A percentile compares a stretch with the other conserved stretches of the same genome.
These are phyloP conservation scores for Trypanosoma mega DNA, from an alignment of 208 protist species.

Conservation along the genomic window DNA sequence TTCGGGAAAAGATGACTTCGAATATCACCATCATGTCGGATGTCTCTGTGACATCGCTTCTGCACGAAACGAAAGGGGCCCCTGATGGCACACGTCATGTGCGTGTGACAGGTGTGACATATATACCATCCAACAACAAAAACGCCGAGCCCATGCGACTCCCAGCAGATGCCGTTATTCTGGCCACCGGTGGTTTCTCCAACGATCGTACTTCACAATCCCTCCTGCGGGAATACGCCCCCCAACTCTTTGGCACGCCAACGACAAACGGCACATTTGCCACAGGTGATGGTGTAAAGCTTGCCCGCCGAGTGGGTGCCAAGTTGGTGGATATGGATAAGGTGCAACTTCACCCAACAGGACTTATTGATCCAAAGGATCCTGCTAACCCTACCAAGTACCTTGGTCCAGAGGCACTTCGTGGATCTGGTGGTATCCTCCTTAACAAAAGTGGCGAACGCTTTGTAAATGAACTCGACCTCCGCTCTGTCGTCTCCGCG, in stretches of 20 bases:
- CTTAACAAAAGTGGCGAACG: slow-evolving; percentile 89
- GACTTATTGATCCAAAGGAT: slow-evolving; percentile 92
- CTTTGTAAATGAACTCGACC: slow-evolving; percentile 95
- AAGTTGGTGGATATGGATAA: slow-evolving; percentile 93
- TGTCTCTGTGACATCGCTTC: slow-evolving; percentile 40
- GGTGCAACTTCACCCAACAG: slow-evolving; percentile 96
- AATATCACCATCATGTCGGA: slow-evolving; percentile 70
- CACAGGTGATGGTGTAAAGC: slow-evolving; percentile 84
- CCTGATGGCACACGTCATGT: slow-evolving; percentile 50
- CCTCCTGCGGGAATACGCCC: slow-evolving; percentile 79
- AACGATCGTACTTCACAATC: slow-evolving; percentile 53
- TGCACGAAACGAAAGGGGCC: slow-evolving; percentile 31
- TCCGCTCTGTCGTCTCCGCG: slow-evolving; percentile 92
- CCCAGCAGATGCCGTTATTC: slow-evolving; percentile 69
- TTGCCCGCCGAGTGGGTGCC: slow-evolving; percentile 63
- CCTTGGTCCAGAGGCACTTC: slow-evolving; percentile 94
- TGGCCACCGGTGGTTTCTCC: slow-evolving; percentile 89
- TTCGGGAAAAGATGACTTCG: slow-evolving; percentile 49
- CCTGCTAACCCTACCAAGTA: slow-evolving; percentile 88
- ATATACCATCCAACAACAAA: slow-evolving; percentile 29
- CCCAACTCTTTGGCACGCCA: slow-evolving; percentile 64
- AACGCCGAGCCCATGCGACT: slow-evolving; percentile 32
- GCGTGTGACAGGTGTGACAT: slow-evolving; percentile 50
- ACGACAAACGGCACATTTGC: slow-evolving; percentile 91
- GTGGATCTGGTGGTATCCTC: slow-evolving; percentile 93